A percentile compares a stretch with the other conserved stretches of the same genome.
Evolutionary conservation across 352 stramenopile genomes (phyloP).

Genomic region (Pythium plurisporium): DNA sequence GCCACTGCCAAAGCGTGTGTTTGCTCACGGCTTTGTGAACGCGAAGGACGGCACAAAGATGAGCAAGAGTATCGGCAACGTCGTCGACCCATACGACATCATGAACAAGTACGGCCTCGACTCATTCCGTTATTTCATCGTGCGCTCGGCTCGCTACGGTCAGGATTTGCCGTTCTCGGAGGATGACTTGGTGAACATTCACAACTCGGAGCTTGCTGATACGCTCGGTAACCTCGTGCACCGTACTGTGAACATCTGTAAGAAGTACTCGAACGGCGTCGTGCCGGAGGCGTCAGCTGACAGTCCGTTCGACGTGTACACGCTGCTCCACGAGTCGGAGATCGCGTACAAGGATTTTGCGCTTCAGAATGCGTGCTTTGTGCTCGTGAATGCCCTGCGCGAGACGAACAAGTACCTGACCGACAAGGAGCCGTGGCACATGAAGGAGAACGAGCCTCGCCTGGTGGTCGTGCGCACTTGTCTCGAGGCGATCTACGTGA

Average conservation of each 20-base stretch:
- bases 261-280: conserved; percentile 92
- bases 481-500: conserved; percentile 96
- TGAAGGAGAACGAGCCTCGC: conserved; percentile 87
- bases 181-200: conserved; percentile 94
- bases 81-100: conserved; percentile 96
- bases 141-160: conserved; percentile 92
- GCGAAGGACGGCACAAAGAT: conserved; percentile 99
- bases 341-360: conserved; percentile 92
- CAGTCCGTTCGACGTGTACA: conserved; percentile 85
- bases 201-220: conserved; percentile 95
- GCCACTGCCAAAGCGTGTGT: conserved; percentile 91
- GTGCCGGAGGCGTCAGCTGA: conserved; percentile 55
- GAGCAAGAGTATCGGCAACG: conserved; percentile 98
- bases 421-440: conserved; percentile 96
- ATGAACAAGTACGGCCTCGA: conserved; percentile 92
- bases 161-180: conserved; percentile 93
- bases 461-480: conserved; percentile 93
- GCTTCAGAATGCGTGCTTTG: conserved; percentile 87
- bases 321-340: conserved; percentile 75
- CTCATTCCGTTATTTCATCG: conserved; percentile 94
- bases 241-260: conserved; percentile 93
- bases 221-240: conserved; percentile 96
- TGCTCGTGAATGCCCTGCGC: conserved; percentile 88
- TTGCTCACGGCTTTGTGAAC: conserved; percentile 98
- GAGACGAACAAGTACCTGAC: conserved; percentile 98